Evolutionary conservation across 352 stramenopile species (phyloP).

Genomic region (Pythium sp.): DNA sequence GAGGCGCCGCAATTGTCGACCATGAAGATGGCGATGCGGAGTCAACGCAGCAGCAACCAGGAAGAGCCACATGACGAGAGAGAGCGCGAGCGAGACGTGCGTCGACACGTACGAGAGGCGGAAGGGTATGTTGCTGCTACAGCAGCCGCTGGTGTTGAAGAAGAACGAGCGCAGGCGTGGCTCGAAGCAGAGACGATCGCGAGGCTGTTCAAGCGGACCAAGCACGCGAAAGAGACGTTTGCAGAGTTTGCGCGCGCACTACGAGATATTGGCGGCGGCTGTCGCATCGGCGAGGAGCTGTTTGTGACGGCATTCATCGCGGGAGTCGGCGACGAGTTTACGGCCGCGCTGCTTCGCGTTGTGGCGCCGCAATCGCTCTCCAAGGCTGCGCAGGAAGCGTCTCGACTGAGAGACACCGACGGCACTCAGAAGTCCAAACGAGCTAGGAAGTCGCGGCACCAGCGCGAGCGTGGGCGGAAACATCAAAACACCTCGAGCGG

Average conservation of each 20-base stretch:
- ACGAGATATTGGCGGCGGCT: background rate
- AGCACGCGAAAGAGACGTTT: conserved; percentile 13
- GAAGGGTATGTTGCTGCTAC: background rate
- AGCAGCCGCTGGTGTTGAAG: background rate
- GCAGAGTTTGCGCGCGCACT: conserved; percentile 6
- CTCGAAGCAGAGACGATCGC: conserved; percentile 5
- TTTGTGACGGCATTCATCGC: conserved; percentile 15
- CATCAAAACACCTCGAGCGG: background rate
- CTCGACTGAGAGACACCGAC: conserved; percentile 11
- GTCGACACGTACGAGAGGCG: background rate
- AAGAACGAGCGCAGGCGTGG: conserved; percentile 3
- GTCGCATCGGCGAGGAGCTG: conserved; percentile 8
- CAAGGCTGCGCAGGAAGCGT: conserved; percentile 8
- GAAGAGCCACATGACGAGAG: background rate
- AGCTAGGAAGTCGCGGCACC: background rate
- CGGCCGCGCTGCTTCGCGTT: conserved; percentile 12
- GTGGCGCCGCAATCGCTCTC: conserved; percentile 8
- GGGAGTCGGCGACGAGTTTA: conserved; percentile 17
- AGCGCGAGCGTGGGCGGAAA: conserved; percentile 1
- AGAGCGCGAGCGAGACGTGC: background rate
- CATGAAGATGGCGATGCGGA: background rate
- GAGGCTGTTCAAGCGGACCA: conserved; percentile 16
- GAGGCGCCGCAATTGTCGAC: background rate
- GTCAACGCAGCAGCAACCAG: background rate
- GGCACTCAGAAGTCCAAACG: background rate